phyloP scores from a whole-genome alignment of 495 filamentous ascomycete species.

The Penicillium malachiteum region DNA sequence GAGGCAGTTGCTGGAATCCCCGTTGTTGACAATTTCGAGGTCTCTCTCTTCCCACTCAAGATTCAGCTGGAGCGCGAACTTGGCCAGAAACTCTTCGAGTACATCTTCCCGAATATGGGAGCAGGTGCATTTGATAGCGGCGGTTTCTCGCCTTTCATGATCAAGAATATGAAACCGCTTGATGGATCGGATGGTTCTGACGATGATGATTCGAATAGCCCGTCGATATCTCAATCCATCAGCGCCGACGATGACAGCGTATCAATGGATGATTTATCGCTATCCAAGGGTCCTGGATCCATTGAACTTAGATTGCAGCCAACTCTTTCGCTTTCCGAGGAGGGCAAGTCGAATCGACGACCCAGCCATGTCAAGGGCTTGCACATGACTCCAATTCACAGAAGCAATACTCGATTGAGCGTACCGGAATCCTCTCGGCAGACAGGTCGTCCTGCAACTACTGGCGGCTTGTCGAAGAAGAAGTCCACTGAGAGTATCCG shows the following conservation, averaged over 20 bases:
- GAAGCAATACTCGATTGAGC: slow-evolving; percentile 44
- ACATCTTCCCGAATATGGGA: slow-evolving; percentile 86
- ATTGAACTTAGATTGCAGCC: slow-evolving; percentile 77
- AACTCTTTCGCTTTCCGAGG: slow-evolving; percentile 65
- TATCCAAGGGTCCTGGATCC: slow-evolving; percentile 58
- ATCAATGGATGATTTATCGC: slow-evolving; percentile 34
- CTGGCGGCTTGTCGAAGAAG: slow-evolving; percentile 53
- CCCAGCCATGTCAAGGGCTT: slow-evolving; percentile 45
- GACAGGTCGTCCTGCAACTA: slow-evolving; percentile 31
- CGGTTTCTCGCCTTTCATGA: slow-evolving; percentile 76
- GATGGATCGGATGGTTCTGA: slow-evolving; percentile 57
- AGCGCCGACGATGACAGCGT: slow-evolving; percentile 28
- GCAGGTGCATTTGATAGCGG: slow-evolving; percentile 59
- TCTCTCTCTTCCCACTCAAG: slow-evolving; percentile 88
- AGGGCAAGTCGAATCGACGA: slow-evolving; percentile 34
- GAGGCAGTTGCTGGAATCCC: slow-evolving; percentile 98
- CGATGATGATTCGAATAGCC: slow-evolving; percentile 32
- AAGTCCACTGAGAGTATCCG: slow-evolving; percentile 67
- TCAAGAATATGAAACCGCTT: slow-evolving; percentile 68
- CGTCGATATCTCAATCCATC: slow-evolving; percentile 25
- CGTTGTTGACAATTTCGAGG: slow-evolving; percentile 95
- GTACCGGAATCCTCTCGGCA: slow-evolving; percentile 23
- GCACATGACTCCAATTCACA: slow-evolving; percentile 40
- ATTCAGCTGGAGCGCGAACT: slow-evolving; percentile 92
- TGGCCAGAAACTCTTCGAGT: slow-evolving; percentile 93